Conservation (phyloP, 1,284 basidiomycete genomes). For the Malassezia brasiliensis region DNA sequence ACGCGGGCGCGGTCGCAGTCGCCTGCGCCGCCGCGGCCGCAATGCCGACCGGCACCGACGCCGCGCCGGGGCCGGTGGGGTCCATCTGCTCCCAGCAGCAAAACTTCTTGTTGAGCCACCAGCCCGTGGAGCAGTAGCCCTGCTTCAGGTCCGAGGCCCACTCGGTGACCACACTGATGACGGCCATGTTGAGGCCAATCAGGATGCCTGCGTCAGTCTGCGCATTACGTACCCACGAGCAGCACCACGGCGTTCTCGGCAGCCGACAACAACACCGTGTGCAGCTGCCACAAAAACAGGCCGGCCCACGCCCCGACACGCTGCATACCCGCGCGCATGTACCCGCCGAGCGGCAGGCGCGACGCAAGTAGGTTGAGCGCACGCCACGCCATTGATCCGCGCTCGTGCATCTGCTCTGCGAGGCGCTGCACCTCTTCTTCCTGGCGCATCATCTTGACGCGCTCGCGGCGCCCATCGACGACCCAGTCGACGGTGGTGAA, state of each 20-base stretch:
- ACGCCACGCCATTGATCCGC: constrained; percentile 13
- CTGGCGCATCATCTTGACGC: constrained; percentile 34
- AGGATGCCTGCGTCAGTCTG: constrained; percentile 58
- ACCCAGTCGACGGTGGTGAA: constrained; percentile 46
- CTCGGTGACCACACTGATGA: constrained; percentile 91
- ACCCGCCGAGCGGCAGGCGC: constrained; percentile 23
- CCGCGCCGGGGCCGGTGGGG: constrained; percentile 34
- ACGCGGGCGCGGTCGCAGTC: constrained; percentile 20
- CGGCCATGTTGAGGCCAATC: constrained; percentile 84
- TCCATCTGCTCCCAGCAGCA: constrained; percentile 75
- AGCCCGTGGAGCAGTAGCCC: constrained; percentile 89
- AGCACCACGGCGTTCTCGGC: constrained; percentile 43
- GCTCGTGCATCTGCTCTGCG: constrained; percentile 23
- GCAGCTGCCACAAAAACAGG: constrained; percentile 1
- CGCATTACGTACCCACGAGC: constrained; percentile 28
- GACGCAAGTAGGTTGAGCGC: constrained; percentile 22
- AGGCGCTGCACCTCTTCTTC: constrained; percentile 26
- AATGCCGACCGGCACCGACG: constrained; percentile 6
- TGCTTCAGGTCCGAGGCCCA: constrained; percentile 97
- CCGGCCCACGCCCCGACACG: not conserved
- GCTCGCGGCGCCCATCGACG: constrained; percentile 42
- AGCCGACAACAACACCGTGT: constrained; percentile 27
- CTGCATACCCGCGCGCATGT: constrained; percentile 25
- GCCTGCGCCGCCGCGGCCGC: constrained; percentile 20
- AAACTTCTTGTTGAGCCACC: constrained; percentile 97